phyloP scores from a whole-genome alignment of 2,329 filamentous ascomycete genomes.

The Rutstroemia sydowiana region DNA sequence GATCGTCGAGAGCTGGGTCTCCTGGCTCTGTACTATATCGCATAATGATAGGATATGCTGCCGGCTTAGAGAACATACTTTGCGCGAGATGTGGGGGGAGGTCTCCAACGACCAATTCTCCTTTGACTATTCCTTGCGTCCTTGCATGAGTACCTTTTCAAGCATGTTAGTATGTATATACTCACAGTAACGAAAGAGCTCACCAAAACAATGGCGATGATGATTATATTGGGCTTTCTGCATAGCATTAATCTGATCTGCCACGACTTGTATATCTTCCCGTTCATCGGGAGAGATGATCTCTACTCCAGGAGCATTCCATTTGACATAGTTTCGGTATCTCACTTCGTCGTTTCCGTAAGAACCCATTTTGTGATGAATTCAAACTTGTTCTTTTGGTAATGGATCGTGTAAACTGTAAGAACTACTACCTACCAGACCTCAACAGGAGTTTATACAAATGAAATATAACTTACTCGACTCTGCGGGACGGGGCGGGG shows the following conservation, averaged over 20 bases:
- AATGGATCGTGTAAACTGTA: no score
- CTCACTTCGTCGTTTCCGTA: constrained; percentile 2
- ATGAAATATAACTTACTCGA: no score
- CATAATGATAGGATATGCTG: constrained; percentile 30
- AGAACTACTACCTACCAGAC: no score
- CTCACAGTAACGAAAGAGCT: neutral
- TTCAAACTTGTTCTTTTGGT: neutral
- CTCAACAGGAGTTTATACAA: no score
- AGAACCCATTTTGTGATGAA: neutral
- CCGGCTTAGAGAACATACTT: constrained; percentile 30
- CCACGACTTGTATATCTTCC: constrained; percentile 38
- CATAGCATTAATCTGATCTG: constrained; percentile 39
- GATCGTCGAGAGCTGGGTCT: constrained; percentile 35
- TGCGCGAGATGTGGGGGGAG: constrained; percentile 38
- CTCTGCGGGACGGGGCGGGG: neutral
- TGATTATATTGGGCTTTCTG: constrained; percentile 39
- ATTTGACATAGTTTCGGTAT: constrained; percentile 33
- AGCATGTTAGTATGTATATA: neutral
- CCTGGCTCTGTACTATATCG: constrained; percentile 35
- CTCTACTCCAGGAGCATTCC: constrained; percentile 36
- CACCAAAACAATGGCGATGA: constrained; percentile 32
- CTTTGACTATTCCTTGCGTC: constrained; percentile 42
- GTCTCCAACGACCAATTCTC: constrained; percentile 36
- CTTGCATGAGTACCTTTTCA: constrained; percentile 36
- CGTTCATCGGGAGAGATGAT: constrained; percentile 33